Evolutionary conservation across 164 flowering plant species (phyloP), one percentile per base, ranked within the genome.

Genomic region (Litsea cubeba): DNA sequence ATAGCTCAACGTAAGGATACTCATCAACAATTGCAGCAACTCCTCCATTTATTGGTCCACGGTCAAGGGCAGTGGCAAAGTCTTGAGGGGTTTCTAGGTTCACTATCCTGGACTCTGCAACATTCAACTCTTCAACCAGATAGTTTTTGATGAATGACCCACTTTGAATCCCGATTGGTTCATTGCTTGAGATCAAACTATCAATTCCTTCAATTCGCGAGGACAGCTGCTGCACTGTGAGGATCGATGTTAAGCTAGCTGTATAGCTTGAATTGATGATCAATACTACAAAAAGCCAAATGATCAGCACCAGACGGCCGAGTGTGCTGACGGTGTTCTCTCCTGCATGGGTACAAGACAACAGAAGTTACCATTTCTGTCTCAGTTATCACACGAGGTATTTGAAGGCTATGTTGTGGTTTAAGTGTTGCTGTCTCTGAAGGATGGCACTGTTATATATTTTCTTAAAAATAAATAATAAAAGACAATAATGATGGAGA

Each of bases 221-320:
- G 23, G 93, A 77, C 54, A 95, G 85, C 81, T 95, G 94, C 79
- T 86, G 94, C 73, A 95, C 94, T 20, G 98, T 95, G 76, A 95
- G 95, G 79, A 95, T 95, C 54, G 98, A 92, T 58, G 98, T 92
- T 86, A 95, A 90, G 79, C 97, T 95, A 64, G 98, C 98, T 1
- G 98, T 95, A 82, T 92, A 95, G 83, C 97, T 92, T 69, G 98
- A 95, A 75, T 87, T 92, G 85, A 95, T 95, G 57, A 95, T 92
- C 71, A 95, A 70, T 50, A 95, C 97, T 25, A 95, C 92, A 78
- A 92, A 95, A 1, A 95, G 91, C 98, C 98, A 95, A 71, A 92
- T 80, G 68, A 95, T 78, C 77, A 95, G 82, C 75, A 95, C 97
- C 64, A 84, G 54, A 46, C 97, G 88, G 23, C 98, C 98, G 67